Conservation (phyloP, 768 basidiomycete genomes). For the Melanogaster broomeanus region DNA sequence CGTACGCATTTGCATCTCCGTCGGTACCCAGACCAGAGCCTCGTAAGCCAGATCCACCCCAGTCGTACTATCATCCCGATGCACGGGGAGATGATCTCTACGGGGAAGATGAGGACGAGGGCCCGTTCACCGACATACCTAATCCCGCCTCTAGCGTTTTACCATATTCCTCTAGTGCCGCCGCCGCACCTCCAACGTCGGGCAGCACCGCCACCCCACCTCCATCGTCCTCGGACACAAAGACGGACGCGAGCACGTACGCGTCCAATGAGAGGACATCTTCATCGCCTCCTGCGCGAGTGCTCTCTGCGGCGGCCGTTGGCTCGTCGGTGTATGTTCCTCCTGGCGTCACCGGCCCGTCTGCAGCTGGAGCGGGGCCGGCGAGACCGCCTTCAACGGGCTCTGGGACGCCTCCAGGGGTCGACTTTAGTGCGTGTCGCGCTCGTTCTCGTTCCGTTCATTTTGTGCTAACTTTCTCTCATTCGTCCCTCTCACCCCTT, state of each 20-base stretch:
- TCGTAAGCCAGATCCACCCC: conserved; percentile 6
- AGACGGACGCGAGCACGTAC: conserved; percentile 3
- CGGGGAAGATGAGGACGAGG: conserved; percentile 12
- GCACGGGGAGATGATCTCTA: conserved; percentile 30
- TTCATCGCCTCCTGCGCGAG: not conserved
- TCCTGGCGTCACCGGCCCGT: not conserved
- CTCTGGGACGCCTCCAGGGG: too few species aligned
- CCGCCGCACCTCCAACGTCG: conserved; percentile 1
- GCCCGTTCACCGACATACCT: conserved; percentile 9
- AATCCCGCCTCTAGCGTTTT: not conserved
- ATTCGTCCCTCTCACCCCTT: too few species aligned
- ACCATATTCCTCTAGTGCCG: not conserved
- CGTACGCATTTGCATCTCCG: conserved; percentile 9
- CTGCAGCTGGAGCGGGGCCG: conserved; percentile 9
- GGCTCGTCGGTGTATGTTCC: not conserved
- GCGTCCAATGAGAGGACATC: not conserved
- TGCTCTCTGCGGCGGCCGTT: conserved; percentile 11
- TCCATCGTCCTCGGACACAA: not conserved
- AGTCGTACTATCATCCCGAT: conserved; percentile 40
- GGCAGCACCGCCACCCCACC: not conserved
- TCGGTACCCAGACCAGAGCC: conserved; percentile 16
- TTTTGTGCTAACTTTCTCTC: not conserved
- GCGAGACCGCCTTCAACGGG: too few species aligned
- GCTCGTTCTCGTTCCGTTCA: too few species aligned
- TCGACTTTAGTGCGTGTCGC: conserved; percentile 35